Base-by-base conservation (phyloP, 2,329 filamentous ascomycete genomes). In the Nemania sp. region DNA sequence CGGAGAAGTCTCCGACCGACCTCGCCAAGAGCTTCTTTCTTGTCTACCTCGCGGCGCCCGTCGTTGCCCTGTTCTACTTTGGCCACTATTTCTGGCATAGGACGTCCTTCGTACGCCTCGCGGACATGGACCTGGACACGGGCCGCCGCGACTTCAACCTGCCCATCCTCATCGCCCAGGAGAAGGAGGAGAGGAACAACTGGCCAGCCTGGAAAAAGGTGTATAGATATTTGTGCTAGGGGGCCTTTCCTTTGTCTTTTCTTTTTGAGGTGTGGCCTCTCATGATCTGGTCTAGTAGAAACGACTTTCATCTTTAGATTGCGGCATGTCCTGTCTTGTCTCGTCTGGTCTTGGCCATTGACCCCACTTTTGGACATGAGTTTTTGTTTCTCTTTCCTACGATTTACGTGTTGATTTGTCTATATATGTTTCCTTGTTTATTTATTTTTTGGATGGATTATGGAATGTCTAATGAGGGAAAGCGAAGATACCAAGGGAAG, bases 71-170 rank as follows among this genome's bases (percentile, higher is more conserved):
- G 40, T 90, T 89, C 74, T 96, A 90, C 74, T 46, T 91, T 11
- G 80, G 75, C 0, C 94, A 96, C 77, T 96, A 96, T 77, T 15
- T 95, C 35, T 89, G 81, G 75, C 90, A 85, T 72, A 81, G 81
- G 58, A 96, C 92, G 1, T 78, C 80, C 1, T 81, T 91, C 59
- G 82, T 97, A 45, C 80, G 83, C 17, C 77, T 83, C 35, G 80
- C 82, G 52, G 89, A 96, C 64, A 96, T 97, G 87, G 93, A 97
- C 75, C 78, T 97, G 64, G 85, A 89, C 61, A 96, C 92, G 0
- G 94, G 94, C 2, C 86, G 92, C 29, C 82, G 93, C 25, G 92
- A 97, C 71, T 84, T 97, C 59, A 93, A 97, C 73, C 78, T 97
- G 46, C 86, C 87, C 29, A 85, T 90, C 61, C 77, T 98, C 51